phyloP scores from a whole-genome alignment of 2,329 filamentous ascomycete species.

The Colletotrichum australisinense region DNA sequence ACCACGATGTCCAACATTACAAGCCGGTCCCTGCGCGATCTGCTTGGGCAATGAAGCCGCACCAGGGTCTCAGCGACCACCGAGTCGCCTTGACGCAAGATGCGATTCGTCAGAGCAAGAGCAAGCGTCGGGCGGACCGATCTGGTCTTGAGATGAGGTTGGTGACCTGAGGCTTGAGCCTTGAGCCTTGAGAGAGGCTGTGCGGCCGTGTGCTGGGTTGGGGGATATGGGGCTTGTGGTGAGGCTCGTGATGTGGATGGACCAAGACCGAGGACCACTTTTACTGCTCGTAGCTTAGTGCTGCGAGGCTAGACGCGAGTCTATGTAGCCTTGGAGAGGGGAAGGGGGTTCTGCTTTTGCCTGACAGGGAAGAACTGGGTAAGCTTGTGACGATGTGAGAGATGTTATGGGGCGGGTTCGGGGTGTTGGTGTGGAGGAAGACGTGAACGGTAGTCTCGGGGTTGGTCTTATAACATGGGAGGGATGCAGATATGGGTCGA shows the following conservation, averaged over 20 bases:
- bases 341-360: conserved; percentile 9
- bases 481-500: conserved; percentile 33
- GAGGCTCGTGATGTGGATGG: conserved; percentile 34
- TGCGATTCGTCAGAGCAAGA: conserved; percentile 36
- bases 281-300: conserved; percentile 27
- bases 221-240: conserved; percentile 19
- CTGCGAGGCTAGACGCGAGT: conserved; percentile 27
- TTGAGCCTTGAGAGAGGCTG: neutral
- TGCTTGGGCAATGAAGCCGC: conserved; percentile 52
- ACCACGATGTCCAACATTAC: conserved; percentile 50
- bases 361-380: conserved; percentile 25
- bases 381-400: conserved; percentile 28
- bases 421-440: conserved; percentile 29
- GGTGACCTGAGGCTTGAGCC: neutral
- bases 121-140: conserved; percentile 26
- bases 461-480: conserved; percentile 33
- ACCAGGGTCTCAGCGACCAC: conserved; percentile 51
- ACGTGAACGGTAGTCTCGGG: conserved; percentile 28
- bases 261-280: conserved; percentile 21
- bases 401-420: conserved; percentile 28
- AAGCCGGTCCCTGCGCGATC: conserved; percentile 55
- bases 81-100: conserved; percentile 31
- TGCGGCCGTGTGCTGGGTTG: conserved; percentile 5
- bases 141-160: conserved; percentile 24
- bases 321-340: conserved; percentile 29